A percentile compares a stretch with the other conserved stretches of the same genome.
Evolutionary conservation across 192 early-diverging fungal species (phyloP).

Genomic region (Hyaloraphidium curvatum): DNA sequence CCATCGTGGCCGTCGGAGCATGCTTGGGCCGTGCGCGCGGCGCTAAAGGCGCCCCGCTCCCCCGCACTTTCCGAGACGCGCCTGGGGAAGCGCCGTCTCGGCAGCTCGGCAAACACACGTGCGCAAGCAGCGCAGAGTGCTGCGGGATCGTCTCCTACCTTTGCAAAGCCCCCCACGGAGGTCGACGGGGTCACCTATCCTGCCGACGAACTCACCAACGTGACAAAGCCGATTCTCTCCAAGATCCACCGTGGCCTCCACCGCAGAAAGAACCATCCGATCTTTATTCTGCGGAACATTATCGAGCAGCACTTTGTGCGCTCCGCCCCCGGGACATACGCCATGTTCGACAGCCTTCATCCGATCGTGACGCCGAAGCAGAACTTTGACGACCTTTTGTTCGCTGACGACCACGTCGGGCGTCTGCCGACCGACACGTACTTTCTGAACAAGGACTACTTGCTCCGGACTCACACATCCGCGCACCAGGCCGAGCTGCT

Average conservation of each 20-base stretch:
- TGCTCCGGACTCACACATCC: constrained; percentile 83
- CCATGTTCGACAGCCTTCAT: constrained; percentile 17
- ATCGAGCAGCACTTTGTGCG: constrained; percentile 58
- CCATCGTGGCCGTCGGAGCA: no score
- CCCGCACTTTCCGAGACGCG: no score
- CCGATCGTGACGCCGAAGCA: constrained; percentile 67
- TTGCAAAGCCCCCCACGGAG: no score
- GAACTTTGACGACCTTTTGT: constrained; percentile 86
- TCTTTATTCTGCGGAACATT: constrained; percentile 60
- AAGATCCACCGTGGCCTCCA: neutral
- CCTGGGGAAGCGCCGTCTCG: no score
- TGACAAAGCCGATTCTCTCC: neutral
- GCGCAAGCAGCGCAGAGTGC: no score
- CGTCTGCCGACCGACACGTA: constrained; percentile 75
- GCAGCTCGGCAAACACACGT: no score
- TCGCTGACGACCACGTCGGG: constrained; percentile 63
- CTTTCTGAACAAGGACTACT: constrained; percentile 58
- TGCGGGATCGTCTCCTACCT: no score
- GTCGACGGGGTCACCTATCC: neutral
- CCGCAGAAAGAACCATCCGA: constrained; percentile 39
- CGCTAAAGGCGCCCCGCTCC: no score
- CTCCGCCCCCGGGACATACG: constrained; percentile 28
- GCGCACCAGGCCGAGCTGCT: constrained; percentile 82
- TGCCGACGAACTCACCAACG: neutral
- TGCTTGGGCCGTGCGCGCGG: no score